Conservation (phyloP, 2,329 filamentous ascomycete species). For the Shiraia sp. region DNA sequence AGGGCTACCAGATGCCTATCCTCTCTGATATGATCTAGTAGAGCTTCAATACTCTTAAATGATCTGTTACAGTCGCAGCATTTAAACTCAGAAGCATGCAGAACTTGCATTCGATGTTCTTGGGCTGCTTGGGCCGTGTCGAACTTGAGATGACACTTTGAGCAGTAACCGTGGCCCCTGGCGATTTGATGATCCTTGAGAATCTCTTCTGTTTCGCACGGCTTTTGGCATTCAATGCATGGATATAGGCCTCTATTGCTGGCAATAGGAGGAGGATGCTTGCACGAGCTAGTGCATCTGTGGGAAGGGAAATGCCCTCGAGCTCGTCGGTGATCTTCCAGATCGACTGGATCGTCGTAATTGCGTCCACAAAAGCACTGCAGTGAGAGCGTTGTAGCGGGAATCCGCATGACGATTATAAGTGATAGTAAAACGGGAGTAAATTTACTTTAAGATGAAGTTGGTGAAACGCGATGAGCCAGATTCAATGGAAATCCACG, state of each 20-base stretch:
- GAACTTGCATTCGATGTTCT: constrained; percentile 1
- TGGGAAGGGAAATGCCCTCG: constrained; percentile 13
- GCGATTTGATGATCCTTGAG: constrained; percentile 10
- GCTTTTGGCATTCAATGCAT: constrained; percentile 9
- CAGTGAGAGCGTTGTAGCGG: background rate
- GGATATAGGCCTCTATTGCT: constrained; percentile 3
- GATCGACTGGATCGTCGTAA: constrained; percentile 6
- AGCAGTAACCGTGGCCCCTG: constrained; percentile 13
- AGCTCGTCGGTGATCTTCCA: constrained; percentile 15
- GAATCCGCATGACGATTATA: too few relatives aligned
- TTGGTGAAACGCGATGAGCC: too few relatives aligned
- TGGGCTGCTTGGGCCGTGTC: constrained; percentile 5
- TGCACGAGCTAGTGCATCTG: constrained; percentile 4
- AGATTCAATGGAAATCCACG: too few relatives aligned
- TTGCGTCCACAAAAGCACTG: constrained; percentile 8
- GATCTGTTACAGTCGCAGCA: constrained; percentile 18
- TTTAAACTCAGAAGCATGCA: constrained; percentile 11
- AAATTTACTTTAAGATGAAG: too few relatives aligned
- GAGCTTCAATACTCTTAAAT: constrained; percentile 11
- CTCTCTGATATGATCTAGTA: constrained; percentile 11
- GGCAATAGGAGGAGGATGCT: constrained; percentile 6
- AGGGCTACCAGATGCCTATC: too few relatives aligned
- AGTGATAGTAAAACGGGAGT: too few relatives aligned
- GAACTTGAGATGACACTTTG: constrained; percentile 10
- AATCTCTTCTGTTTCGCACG: constrained; percentile 12